phyloP scores from a whole-genome alignment of 73 alveolate genomes.

The Paramecium sexaurelia region DNA sequence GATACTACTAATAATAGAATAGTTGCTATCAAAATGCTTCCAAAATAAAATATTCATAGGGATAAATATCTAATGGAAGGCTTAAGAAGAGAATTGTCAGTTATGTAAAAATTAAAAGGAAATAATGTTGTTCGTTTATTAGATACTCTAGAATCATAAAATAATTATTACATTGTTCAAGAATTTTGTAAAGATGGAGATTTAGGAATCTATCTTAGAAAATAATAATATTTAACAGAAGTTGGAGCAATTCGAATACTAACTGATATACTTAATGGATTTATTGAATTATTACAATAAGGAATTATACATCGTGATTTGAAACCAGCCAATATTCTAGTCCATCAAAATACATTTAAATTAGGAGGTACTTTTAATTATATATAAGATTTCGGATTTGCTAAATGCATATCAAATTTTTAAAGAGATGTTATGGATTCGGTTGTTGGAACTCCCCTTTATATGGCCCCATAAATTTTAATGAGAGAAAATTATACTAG shows the following conservation, averaged over 20 bases:
- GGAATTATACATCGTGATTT: slow-evolving; percentile 70
- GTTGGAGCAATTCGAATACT: slow-evolving; percentile 52
- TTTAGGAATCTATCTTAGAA: slow-evolving; percentile 41
- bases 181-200: slow-evolving; percentile 68
- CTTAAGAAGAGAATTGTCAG: slow-evolving; percentile 47
- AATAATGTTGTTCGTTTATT: slow-evolving; percentile 55
- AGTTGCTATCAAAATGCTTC: slow-evolving; percentile 66
- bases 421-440: slow-evolving; percentile 47
- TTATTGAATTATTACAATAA: slow-evolving; percentile 56
- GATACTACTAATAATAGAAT: slow-evolving; percentile 15
- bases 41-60: not conserved
- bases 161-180: slow-evolving; percentile 59
- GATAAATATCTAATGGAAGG: slow-evolving; percentile 68
- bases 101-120: slow-evolving; percentile 57
- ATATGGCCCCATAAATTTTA: slow-evolving; percentile 91
- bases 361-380: slow-evolving; percentile 41
- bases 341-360: slow-evolving; percentile 43
- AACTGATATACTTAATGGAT: slow-evolving; percentile 59
- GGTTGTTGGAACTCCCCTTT: slow-evolving; percentile 79
- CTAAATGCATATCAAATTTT: slow-evolving; percentile 58
- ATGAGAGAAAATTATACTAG: slow-evolving; percentile 84
- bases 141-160: slow-evolving; percentile 53
- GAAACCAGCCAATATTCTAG: slow-evolving; percentile 65
- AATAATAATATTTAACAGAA: slow-evolving; percentile 43
- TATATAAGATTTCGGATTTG: slow-evolving; percentile 66